These are phyloP conservation scores for Mantamonas sphyraenae DNA, from an alignment of 78 protist species.

Conservation along the genomic window DNA sequence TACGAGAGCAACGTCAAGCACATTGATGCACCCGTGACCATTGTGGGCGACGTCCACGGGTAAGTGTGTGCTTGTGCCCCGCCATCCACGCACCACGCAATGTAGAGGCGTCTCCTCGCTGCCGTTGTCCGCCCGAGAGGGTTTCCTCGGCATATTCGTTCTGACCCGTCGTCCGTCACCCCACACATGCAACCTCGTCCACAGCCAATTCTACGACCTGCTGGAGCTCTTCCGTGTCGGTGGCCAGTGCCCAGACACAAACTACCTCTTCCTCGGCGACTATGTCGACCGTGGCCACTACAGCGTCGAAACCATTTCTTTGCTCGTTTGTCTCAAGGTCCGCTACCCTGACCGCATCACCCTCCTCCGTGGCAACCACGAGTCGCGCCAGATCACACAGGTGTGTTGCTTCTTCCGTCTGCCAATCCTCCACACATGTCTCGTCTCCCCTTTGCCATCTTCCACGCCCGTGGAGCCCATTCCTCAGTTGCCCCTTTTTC, in stretches of 20 bases:
- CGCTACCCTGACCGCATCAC: constrained; percentile 21
- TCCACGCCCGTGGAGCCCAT: constrained; percentile 50
- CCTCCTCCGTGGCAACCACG: constrained; percentile 90
- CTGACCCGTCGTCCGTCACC: too few relatives aligned
- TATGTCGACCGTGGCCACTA: constrained; percentile 67
- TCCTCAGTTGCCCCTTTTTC: too few relatives aligned
- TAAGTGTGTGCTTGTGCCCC: background rate
- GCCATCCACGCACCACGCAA: too few relatives aligned
- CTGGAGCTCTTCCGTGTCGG: constrained; percentile 46
- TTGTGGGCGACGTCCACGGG: constrained; percentile 89
- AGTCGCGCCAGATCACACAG: constrained; percentile 80
- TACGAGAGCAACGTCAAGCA: constrained; percentile 71
- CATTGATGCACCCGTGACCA: constrained; percentile 72
- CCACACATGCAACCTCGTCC: background rate
- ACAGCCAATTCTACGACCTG: constrained; percentile 45
- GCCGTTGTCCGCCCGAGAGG: too few relatives aligned
- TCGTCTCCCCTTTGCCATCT: constrained; percentile 64
- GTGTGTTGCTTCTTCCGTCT: constrained; percentile 90
- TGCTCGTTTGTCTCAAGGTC: constrained; percentile 44
- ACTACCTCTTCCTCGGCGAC: constrained; percentile 75
- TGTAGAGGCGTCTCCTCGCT: too few relatives aligned
- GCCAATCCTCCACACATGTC: constrained; percentile 77
- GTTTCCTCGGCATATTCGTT: too few relatives aligned
- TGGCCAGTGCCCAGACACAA: constrained; percentile 45
- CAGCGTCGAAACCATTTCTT: constrained; percentile 49